Evolutionary conservation across 352 stramenopile genomes (phyloP).

Genomic region (Phytophthora meadii): DNA sequence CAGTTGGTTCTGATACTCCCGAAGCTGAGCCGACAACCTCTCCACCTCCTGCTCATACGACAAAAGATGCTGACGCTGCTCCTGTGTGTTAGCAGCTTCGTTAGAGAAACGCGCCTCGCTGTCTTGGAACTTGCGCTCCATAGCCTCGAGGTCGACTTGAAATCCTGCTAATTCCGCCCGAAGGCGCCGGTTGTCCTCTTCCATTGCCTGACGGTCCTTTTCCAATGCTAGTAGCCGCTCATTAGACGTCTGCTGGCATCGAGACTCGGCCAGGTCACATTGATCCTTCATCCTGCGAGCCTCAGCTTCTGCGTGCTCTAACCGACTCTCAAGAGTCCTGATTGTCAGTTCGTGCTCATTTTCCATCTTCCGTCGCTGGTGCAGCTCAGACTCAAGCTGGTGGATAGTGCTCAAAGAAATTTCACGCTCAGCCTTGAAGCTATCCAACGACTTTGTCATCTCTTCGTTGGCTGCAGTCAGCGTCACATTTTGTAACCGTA

Average conservation of each 20-base stretch:
- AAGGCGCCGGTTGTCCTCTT: slow-evolving; percentile 64
- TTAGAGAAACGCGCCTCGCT: slow-evolving; percentile 47
- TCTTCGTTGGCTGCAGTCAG: slow-evolving; percentile 60
- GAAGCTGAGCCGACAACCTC: slow-evolving; percentile 27
- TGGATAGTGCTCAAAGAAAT: slow-evolving; percentile 48
- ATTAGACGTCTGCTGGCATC: slow-evolving; percentile 58
- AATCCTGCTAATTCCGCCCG: slow-evolving; percentile 50
- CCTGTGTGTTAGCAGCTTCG: slow-evolving; percentile 42
- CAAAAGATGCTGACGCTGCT: slow-evolving; percentile 43
- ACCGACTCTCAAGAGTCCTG: slow-evolving; percentile 52
- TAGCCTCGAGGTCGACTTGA: slow-evolving; percentile 54
- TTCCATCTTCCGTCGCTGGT: slow-evolving; percentile 46
- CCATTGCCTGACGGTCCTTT: slow-evolving; percentile 57
- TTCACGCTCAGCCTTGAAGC: slow-evolving; percentile 54
- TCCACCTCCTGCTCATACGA: slow-evolving; percentile 36
- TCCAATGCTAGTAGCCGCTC: slow-evolving; percentile 64
- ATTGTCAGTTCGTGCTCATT: slow-evolving; percentile 49
- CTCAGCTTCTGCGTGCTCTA: slow-evolving; percentile 53
- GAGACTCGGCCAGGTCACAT: slow-evolving; percentile 44
- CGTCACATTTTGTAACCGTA: slow-evolving; percentile 67
- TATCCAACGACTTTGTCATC: slow-evolving; percentile 58
- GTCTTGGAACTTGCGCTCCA: slow-evolving; percentile 53
- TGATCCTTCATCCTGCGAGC: slow-evolving; percentile 48
- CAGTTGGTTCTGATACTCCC: slow-evolving; percentile 42
- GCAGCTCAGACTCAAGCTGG: slow-evolving; percentile 55